Conservation (phyloP, 345 rosid species). For the Camelina laxa region DNA sequence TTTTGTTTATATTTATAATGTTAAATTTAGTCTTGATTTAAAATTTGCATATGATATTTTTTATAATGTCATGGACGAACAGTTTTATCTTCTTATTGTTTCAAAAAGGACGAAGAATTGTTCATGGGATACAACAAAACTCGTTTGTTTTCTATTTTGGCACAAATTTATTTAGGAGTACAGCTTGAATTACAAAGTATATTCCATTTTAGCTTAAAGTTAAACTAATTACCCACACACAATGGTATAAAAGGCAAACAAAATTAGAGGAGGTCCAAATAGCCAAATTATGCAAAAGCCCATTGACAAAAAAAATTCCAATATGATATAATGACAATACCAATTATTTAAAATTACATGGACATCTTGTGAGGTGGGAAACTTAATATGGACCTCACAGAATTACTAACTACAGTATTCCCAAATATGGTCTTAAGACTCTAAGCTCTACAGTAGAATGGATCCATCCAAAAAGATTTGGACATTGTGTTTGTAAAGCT, state of each 20-base stretch:
- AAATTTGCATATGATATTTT: conserved; percentile 1
- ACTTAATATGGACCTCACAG: conserved; percentile 9
- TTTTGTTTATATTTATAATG: no score
- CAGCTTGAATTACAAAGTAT: conserved; percentile 1
- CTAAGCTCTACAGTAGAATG: neutral
- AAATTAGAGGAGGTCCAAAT: neutral
- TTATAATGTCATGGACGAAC: neutral
- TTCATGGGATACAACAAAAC: neutral
- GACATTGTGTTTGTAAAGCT: no score
- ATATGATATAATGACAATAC: neutral
- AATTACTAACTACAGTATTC: neutral
- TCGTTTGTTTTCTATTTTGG: neutral
- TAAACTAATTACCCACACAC: neutral
- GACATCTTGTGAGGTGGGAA: neutral
- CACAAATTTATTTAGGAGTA: neutral
- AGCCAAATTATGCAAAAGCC: conserved; percentile 15
- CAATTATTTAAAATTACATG: neutral
- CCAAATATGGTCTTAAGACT: neutral
- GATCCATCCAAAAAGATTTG: neutral
- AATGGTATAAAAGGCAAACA: neutral
- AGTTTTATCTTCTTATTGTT: neutral
- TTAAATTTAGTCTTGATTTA: neutral
- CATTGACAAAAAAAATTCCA: neutral
- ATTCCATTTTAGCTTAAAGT: neutral
- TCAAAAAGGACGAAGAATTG: neutral